Base-by-base conservation (phyloP, 305 asterid species). In the Vinca major region DNA sequence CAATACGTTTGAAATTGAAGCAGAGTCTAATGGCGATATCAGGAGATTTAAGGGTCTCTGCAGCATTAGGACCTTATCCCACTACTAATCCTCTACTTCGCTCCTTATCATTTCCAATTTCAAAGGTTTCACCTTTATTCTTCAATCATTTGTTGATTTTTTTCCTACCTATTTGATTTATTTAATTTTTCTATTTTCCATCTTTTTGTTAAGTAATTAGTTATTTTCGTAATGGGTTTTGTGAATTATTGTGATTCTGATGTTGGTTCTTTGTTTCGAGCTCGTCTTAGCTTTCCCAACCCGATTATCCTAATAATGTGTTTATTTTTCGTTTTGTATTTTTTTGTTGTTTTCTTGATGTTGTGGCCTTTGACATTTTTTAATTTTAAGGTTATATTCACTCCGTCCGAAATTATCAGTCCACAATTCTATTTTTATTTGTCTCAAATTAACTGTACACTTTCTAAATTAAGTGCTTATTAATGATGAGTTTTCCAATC, bases 1-100 rank as follows among this genome's bases (percentile, higher is more conserved):
- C 33, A 26, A 26, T 26, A 26, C 33, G 33, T 26, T 26, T 26
- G 33, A 26, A 26, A 26, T 26, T 12, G 55, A 44, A 36, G 40
- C 40, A 45, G 37, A 47, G 17, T 10, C 3, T 4, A 64, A 64
- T 64, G 68, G 67, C 76, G 51, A 53, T 74, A 13, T 62, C 74
- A 13, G 79, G 79, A 37, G 83, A 76, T 66, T 66, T 76, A 47
- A 71, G 83, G 73, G 73, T 80, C 52, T 80, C 83, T 20, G 77
- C 81, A 4, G 54, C 79, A 39, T 17, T 80, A 56, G 63, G 58
- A 37, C 72, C 72, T 17, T 52, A 62, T 49, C 76, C 71, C 0
- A 66, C 33, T 26, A 26, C 63, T 36, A 65, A 65, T 17, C 65
- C 70, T 33, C 68, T 54, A 3, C n/a, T 55, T 19, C 77, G 81